Evolutionary conservation across 192 early-diverging fungal genomes (phyloP).

Genomic region (Backusella australiensis): DNA sequence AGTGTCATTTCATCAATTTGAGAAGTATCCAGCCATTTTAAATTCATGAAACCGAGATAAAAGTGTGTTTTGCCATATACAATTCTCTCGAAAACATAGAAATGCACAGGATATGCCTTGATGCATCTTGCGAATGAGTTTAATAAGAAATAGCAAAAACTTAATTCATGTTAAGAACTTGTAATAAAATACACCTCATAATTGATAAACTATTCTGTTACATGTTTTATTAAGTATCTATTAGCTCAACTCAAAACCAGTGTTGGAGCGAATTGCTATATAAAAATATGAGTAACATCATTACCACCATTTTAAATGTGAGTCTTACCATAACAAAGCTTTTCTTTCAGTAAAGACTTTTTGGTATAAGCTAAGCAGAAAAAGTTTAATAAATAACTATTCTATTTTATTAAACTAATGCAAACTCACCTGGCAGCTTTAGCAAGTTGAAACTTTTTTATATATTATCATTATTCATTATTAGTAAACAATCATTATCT

Average conservation of each 20-base stretch:
- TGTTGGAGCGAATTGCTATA: not conserved
- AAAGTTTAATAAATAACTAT: constrained; percentile 25
- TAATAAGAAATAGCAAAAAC: no score
- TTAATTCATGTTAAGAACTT: no score
- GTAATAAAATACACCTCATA: no score
- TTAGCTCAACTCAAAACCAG: not conserved
- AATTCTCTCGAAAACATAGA: no score
- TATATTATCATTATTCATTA: not conserved
- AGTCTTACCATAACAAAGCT: constrained; percentile 56
- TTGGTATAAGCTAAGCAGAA: constrained; percentile 40
- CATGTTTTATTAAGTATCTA: no score
- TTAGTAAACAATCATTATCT: not conserved
- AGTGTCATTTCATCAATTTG: no score
- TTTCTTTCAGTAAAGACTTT: constrained; percentile 51
- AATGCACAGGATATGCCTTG: no score
- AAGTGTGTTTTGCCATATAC: no score
- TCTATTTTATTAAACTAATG: not conserved
- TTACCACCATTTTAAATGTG: not conserved
- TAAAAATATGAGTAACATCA: not conserved
- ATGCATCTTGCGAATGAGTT: no score
- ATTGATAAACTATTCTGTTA: no score
- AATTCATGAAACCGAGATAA: no score
- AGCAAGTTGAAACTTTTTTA: constrained; percentile 49
- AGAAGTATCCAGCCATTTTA: no score
- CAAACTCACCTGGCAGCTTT: constrained; percentile 57